A percentile compares a stretch with the other conserved stretches of the same genome.
phyloP scores from a whole-genome alignment of 2,329 filamentous ascomycete species.

The Fusarium solani-melongenae region DNA sequence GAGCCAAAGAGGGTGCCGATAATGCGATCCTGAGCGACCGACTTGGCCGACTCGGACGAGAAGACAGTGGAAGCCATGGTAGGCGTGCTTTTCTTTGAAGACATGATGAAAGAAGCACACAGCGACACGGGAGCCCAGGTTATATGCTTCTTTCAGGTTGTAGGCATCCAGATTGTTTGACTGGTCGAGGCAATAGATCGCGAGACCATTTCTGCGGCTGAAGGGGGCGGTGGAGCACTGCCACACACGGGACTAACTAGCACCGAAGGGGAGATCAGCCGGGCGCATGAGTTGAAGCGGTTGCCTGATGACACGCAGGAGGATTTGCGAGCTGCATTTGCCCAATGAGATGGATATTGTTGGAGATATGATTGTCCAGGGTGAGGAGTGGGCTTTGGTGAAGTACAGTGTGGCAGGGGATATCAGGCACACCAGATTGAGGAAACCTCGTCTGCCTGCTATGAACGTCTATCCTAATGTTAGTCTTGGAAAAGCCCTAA shows the following conservation, averaged over 20 bases:
- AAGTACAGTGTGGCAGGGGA: neutral
- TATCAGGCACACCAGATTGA: neutral
- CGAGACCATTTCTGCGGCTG: neutral
- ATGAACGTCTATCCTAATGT: neutral
- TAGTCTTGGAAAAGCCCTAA: neutral
- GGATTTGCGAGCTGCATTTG: neutral
- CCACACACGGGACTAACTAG: neutral
- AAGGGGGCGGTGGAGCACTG: neutral
- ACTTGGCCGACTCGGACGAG: constrained; percentile 24
- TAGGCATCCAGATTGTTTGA: neutral
- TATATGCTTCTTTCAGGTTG: neutral
- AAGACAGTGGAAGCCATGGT: constrained; percentile 27
- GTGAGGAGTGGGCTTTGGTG: neutral
- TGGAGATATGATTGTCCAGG: neutral
- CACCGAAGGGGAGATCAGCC: neutral
- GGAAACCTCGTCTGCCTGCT: neutral
- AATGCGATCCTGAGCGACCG: constrained; percentile 51
- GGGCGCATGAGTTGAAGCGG: neutral
- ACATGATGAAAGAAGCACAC: neutral
- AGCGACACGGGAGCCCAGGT: neutral
- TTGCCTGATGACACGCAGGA: neutral
- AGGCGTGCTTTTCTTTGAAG: neutral
- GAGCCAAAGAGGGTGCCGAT: constrained; percentile 61
- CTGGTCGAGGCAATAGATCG: neutral
- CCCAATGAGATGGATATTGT: neutral